Evolutionary conservation across 306 rosid species (phyloP).

Genomic region (Cicer judaicum): DNA sequence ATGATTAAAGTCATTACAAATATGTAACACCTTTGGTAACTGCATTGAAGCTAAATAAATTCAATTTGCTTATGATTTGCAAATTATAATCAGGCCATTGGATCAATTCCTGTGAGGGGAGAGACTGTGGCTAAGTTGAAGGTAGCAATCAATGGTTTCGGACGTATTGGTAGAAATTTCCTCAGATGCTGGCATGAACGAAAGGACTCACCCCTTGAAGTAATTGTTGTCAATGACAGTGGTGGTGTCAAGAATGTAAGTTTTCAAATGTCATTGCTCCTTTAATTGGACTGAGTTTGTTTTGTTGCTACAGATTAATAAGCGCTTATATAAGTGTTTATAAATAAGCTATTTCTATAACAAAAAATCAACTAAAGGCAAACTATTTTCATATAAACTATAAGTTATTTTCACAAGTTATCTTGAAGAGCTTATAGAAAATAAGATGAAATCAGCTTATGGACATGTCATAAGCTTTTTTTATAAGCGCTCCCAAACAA

Average conservation of each 20-base stretch:
- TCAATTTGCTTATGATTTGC: constrained; percentile 18
- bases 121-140: constrained; percentile 94
- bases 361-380: no score
- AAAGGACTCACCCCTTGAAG: constrained; percentile 90
- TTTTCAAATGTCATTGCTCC: constrained; percentile 1
- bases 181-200: constrained; percentile 99
- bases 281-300: constrained; percentile 23
- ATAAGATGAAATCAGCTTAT: no score
- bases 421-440: no score
- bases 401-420: no score
- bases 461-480: no score
- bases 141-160: constrained; percentile 98
- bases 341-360: no score
- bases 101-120: constrained; percentile 67
- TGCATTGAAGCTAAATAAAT: constrained; percentile 11
- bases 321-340: no score
- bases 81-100: constrained; percentile 54
- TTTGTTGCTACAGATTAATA: constrained; percentile 18
- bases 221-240: constrained; percentile 92
- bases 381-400: no score
- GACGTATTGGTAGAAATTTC: constrained; percentile 95
- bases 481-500: no score
- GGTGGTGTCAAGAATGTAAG: constrained; percentile 98
- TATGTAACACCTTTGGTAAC: neutral
- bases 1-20: neutral